Percentiles rank a stretch among this genome's conserved stretches.
These are phyloP conservation scores for Arachnomyces sp. DNA, from an alignment of 2,329 filamentous ascomycete genomes.

Conservation along the genomic window DNA sequence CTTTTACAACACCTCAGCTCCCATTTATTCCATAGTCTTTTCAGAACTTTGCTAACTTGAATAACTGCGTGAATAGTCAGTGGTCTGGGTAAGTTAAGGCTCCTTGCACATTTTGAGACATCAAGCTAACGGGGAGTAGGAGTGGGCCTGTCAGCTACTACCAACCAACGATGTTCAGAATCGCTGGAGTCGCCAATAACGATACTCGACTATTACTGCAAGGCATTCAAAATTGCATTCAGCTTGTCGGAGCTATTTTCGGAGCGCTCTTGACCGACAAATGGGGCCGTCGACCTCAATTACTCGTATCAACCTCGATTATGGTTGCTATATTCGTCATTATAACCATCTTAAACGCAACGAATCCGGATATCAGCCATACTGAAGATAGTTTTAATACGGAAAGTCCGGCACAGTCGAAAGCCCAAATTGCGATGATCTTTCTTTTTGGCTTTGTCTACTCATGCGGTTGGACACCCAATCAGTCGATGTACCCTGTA, in stretches of 20 bases:
- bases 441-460: conserved; percentile 51
- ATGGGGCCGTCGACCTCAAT: conserved; percentile 42
- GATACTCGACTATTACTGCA: conserved; percentile 37
- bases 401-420: conserved; percentile 34
- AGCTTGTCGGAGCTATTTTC: conserved; percentile 37
- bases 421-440: conserved; percentile 48
- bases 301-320: conserved; percentile 40
- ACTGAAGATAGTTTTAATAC: conserved; percentile 12
- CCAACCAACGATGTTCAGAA: conserved; percentile 30
- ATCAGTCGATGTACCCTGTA: conserved; percentile 46
- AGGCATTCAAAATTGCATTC: conserved; percentile 38
- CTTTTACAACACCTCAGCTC: too few relatives aligned
- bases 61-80: not conserved
- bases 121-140: too few relatives aligned
- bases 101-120: too few relatives aligned
- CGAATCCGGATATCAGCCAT: conserved; percentile 29
- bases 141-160: conserved; percentile 24
- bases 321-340: conserved; percentile 43
- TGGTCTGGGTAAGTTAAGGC: conserved; percentile 4
- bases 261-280: conserved; percentile 40
- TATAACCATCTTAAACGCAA: conserved; percentile 47
- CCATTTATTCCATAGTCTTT: too few relatives aligned
- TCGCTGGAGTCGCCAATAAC: conserved; percentile 36
- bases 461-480: conserved; percentile 42
- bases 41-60: too few relatives aligned